These are phyloP conservation scores for Aurifilum marmelostoma DNA, from an alignment of 2,329 filamentous ascomycete genomes.

Conservation along the genomic window DNA sequence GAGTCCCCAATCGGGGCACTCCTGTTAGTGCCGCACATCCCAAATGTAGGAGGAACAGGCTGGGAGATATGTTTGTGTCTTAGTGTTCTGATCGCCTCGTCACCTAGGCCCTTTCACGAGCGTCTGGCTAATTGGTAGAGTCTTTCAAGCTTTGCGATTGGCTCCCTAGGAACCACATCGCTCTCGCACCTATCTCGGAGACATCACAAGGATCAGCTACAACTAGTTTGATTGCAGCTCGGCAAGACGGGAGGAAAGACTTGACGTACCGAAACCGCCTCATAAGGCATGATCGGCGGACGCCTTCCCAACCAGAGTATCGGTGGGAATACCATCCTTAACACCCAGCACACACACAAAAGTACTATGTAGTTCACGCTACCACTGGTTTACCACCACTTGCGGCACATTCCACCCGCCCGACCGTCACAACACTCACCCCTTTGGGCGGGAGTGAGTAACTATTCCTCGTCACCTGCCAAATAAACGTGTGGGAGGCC, in stretches of 20 bases:
- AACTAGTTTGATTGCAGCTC: background rate
- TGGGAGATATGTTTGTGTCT: background rate
- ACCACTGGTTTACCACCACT: background rate
- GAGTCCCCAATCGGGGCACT: background rate
- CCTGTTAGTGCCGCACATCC: background rate
- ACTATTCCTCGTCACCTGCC: background rate
- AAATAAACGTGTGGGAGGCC: constrained; percentile 26
- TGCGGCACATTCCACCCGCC: background rate
- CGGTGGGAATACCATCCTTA: constrained; percentile 14
- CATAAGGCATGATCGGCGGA: background rate
- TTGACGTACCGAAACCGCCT: background rate
- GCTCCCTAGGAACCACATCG: background rate
- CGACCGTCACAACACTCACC: background rate
- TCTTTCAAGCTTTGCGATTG: background rate
- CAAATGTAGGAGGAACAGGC: background rate
- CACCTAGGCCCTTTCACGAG: background rate
- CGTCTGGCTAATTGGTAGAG: background rate
- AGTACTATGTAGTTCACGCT: background rate
- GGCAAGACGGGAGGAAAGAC: background rate
- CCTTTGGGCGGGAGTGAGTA: background rate
- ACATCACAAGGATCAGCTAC: background rate
- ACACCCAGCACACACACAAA: background rate
- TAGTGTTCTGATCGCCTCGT: background rate
- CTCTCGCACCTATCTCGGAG: background rate
- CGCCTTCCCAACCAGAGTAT: constrained; percentile 17